Conservation (phyloP, 345 rosid genomes). For the Salix dunnii region DNA sequence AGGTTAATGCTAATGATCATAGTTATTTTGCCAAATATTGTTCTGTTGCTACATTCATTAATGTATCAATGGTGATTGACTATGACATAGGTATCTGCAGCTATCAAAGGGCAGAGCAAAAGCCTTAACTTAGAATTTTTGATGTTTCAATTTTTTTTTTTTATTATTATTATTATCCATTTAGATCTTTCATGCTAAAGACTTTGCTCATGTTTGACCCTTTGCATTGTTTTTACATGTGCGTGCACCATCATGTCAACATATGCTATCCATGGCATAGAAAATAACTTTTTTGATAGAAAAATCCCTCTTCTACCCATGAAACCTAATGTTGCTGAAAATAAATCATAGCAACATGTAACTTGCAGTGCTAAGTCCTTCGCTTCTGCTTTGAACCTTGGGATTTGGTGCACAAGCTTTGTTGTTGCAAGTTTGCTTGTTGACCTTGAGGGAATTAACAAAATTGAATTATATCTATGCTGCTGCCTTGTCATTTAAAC, state of each 20-base stretch:
- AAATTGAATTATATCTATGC: not conserved
- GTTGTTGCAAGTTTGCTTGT: not conserved
- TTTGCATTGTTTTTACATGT: not conserved
- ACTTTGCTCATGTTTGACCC: not conserved
- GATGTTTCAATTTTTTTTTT: not conserved
- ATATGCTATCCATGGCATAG: not conserved
- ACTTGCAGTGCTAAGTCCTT: not conserved
- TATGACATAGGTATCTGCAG: not conserved
- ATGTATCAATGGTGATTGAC: not conserved
- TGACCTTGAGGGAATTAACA: not conserved
- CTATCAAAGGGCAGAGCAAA: not conserved
- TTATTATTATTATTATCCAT: no score
- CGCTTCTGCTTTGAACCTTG: not conserved
- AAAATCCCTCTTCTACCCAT: not conserved
- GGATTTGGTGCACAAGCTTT: not conserved
- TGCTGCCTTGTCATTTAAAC: not conserved
- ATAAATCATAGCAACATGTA: not conserved
- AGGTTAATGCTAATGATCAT: not conserved
- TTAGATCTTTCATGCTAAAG: not conserved
- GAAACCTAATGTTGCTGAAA: not conserved
- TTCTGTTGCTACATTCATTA: not conserved
- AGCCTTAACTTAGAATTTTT: not conserved
- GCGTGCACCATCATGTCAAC: not conserved
- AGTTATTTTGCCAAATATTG: not conserved
- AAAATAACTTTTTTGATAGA: not conserved